Percentiles rank a stretch among this genome's conserved stretches.
Conservation (phyloP, 2,329 filamentous ascomycete species). For the Ascochyta koolunga region DNA sequence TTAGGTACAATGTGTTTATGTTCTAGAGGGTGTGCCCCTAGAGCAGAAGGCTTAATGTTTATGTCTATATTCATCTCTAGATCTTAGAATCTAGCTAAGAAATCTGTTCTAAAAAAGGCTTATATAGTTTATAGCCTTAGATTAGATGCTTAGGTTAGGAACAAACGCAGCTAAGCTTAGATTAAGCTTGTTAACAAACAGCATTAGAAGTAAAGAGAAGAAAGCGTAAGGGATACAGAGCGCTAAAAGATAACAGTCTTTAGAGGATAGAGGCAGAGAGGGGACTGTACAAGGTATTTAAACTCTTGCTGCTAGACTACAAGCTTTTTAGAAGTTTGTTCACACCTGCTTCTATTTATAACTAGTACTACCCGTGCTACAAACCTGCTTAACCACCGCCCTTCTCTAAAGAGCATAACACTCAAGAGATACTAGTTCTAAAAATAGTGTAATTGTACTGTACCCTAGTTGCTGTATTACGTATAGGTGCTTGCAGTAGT, state of each 20-base stretch:
- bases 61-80: background rate
- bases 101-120: background rate
- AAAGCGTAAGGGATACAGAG: background rate
- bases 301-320: background rate
- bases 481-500: slow-evolving; percentile 9
- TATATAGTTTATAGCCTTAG: background rate
- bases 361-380: background rate
- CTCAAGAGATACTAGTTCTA: slow-evolving; percentile 17
- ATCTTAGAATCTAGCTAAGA: background rate
- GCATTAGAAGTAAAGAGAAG: background rate
- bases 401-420: slow-evolving; percentile 14
- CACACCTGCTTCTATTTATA: background rate
- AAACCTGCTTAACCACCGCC: slow-evolving; percentile 1
- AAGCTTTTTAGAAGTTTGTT: background rate
- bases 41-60: background rate
- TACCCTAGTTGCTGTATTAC: slow-evolving; percentile 4
- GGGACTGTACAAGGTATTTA: background rate
- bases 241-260: background rate
- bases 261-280: background rate
- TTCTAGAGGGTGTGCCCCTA: background rate
- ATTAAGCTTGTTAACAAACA: background rate
- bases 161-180: background rate
- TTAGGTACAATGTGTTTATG: background rate
- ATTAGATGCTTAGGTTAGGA: background rate
- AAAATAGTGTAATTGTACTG: slow-evolving; percentile 4